These are phyloP conservation scores for Aureobasidium sp. DNA, from an alignment of 2,329 filamentous ascomycete genomes.

Conservation along the genomic window DNA sequence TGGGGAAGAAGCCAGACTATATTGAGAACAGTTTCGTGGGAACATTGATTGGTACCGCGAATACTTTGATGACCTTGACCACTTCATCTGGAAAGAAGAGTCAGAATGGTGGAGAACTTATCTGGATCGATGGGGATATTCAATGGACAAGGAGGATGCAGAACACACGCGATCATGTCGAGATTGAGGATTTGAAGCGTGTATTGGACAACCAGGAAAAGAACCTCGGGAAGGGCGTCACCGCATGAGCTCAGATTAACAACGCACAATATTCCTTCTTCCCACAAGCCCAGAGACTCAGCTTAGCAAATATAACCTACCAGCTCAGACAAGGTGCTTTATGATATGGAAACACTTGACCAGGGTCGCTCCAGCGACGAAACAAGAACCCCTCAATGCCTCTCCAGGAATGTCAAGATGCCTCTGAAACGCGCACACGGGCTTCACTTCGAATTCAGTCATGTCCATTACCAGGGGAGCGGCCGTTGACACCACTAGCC, in stretches of 20 bases:
- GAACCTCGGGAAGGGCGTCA: background rate
- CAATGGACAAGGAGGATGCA: slow-evolving; percentile 29
- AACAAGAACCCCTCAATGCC: no score
- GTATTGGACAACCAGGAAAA: slow-evolving; percentile 1
- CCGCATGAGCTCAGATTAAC: background rate
- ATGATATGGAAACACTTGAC: background rate
- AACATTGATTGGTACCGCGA: slow-evolving; percentile 3
- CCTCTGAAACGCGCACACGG: background rate
- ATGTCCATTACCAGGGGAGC: background rate
- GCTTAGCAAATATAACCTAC: no score
- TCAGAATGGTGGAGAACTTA: slow-evolving; percentile 31
- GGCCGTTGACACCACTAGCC: background rate
- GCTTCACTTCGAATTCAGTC: background rate
- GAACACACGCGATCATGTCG: slow-evolving; percentile 27
- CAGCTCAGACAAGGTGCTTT: background rate
- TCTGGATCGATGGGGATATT: slow-evolving; percentile 27
- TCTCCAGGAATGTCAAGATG: background rate
- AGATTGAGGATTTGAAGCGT: slow-evolving; percentile 21
- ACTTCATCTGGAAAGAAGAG: slow-evolving; percentile 16
- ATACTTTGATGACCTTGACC: slow-evolving; percentile 19
- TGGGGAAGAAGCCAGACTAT: slow-evolving; percentile 22
- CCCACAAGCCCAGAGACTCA: background rate
- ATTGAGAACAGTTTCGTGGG: slow-evolving; percentile 14
- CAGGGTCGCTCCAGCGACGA: background rate
- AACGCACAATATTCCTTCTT: background rate